Evolutionary conservation across 2,329 filamentous ascomycete genomes (phyloP).

Genomic region (Dendrostoma leiphaemia): DNA sequence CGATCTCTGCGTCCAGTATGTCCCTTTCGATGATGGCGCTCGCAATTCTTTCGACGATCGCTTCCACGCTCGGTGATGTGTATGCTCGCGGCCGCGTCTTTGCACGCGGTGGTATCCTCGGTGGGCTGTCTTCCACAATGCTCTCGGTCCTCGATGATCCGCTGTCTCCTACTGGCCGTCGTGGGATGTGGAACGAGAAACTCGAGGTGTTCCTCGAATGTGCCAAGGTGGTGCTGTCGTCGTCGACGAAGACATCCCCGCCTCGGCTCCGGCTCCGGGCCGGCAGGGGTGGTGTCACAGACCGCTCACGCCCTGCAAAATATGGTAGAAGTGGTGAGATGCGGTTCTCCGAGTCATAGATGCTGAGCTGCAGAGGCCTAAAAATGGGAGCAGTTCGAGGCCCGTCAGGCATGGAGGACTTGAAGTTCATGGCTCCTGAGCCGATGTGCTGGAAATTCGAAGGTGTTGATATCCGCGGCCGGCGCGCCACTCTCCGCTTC

Average conservation of each 20-base stretch:
- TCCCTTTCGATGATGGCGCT: constrained; percentile 59
- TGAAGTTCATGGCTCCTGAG: constrained; percentile 42
- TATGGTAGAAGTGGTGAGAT: constrained; percentile 57
- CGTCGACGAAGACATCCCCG: constrained; percentile 29
- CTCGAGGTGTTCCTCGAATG: constrained; percentile 48
- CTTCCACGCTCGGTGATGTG: constrained; percentile 47
- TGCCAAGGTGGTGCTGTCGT: constrained; percentile 32
- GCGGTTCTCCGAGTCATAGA: constrained; percentile 43
- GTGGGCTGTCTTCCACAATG: constrained; percentile 31
- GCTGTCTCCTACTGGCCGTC: constrained; percentile 37
- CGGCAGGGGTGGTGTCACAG: constrained; percentile 38
- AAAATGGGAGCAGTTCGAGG: constrained; percentile 39
- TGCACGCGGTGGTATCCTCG: constrained; percentile 44
- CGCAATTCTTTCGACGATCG: constrained; percentile 54
- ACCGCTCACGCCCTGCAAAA: constrained; percentile 39
- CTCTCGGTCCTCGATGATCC: constrained; percentile 30
- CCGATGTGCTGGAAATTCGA: constrained; percentile 60
- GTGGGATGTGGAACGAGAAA: constrained; percentile 55
- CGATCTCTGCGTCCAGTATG: constrained; percentile 55
- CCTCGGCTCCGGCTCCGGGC: constrained; percentile 27
- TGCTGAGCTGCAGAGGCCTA: constrained; percentile 56
- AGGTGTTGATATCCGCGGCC: constrained; percentile 57
- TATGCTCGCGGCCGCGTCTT: constrained; percentile 38
- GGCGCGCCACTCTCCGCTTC: constrained; percentile 33
- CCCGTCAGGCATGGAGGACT: constrained; percentile 26